Conservation (phyloP, 352 stramenopile genomes). For the Phytophthora melonis region DNA sequence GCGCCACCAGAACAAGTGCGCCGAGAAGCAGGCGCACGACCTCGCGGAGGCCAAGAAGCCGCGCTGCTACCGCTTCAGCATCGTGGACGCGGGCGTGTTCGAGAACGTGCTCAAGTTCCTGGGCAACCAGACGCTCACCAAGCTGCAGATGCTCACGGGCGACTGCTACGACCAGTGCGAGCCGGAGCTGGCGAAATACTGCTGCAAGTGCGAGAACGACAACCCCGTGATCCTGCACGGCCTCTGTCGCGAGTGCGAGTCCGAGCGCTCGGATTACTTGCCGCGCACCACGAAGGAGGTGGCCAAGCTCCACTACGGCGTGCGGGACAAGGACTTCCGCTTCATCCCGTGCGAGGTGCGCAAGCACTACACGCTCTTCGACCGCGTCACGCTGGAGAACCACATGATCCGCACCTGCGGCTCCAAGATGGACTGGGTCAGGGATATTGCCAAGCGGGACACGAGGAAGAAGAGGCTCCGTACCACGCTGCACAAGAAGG, state of each 20-base stretch:
- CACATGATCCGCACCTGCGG: constrained; percentile 30
- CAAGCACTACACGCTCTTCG: constrained; percentile 29
- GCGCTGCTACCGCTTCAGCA: constrained; percentile 25
- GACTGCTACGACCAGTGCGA: constrained; percentile 28
- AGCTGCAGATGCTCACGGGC: constrained; percentile 40
- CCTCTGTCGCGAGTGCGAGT: constrained; percentile 23
- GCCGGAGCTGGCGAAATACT: constrained; percentile 19
- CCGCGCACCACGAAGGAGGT: constrained; percentile 25
- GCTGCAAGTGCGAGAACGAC: constrained; percentile 42
- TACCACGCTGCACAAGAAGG: constrained; percentile 17
- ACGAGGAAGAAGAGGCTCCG: constrained; percentile 10
- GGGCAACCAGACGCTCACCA: constrained; percentile 40
- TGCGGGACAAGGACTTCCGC: constrained; percentile 17
- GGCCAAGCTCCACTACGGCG: constrained; percentile 23
- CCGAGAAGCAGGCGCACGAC: constrained; percentile 10
- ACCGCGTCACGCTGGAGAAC: constrained; percentile 22
- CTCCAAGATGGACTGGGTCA: constrained; percentile 30
- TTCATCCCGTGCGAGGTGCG: constrained; percentile 9
- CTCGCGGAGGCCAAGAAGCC: constrained; percentile 14
- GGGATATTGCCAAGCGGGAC: constrained; percentile 16
- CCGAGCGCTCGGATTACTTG: constrained; percentile 16
- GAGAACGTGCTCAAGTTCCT: constrained; percentile 31
- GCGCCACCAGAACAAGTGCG: constrained; percentile 31
- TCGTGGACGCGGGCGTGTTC: constrained; percentile 24
- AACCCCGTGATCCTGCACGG: constrained; percentile 24